phyloP scores from a whole-genome alignment of 257 asterid genomes.

The Solanum dulcamara region DNA sequence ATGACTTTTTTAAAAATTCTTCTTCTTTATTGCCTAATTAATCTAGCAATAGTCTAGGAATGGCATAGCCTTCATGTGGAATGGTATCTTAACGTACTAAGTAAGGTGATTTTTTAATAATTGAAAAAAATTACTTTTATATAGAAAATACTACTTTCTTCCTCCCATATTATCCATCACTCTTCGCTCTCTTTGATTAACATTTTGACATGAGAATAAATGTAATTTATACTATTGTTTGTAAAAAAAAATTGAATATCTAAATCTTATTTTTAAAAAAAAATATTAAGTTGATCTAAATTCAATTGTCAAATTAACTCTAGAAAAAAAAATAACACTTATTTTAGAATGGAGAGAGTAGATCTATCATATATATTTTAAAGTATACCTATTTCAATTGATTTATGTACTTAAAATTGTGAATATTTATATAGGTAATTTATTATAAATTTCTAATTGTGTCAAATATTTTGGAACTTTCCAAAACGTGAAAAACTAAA shows the following conservation, averaged over 20 bases:
- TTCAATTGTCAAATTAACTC: neutral
- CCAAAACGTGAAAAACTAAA: neutral
- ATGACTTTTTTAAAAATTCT: no score
- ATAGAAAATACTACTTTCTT: neutral
- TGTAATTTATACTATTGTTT: neutral
- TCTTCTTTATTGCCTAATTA: no score
- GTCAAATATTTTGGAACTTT: neutral
- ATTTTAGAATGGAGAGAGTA: rapidly evolving
- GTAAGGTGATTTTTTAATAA: no score
- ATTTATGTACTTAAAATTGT: neutral
- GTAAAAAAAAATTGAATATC: neutral
- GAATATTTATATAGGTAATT: neutral
- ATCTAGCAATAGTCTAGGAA: no score
- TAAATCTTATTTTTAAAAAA: neutral
- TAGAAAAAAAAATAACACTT: neutral
- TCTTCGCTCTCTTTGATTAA: neutral
- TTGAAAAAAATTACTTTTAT: neutral
- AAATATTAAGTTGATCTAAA: neutral
- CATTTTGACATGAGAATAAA: neutral
- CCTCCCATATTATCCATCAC: neutral
- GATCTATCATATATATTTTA: neutral
- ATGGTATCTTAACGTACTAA: no score
- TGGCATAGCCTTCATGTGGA: no score
- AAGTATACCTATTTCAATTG: neutral
- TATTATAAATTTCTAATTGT: no score